A percentile compares a stretch with the other conserved stretches of the same genome.
Evolutionary conservation across 148 eudicot species (phyloP).

Genomic region (Heliosperma pusillum): DNA sequence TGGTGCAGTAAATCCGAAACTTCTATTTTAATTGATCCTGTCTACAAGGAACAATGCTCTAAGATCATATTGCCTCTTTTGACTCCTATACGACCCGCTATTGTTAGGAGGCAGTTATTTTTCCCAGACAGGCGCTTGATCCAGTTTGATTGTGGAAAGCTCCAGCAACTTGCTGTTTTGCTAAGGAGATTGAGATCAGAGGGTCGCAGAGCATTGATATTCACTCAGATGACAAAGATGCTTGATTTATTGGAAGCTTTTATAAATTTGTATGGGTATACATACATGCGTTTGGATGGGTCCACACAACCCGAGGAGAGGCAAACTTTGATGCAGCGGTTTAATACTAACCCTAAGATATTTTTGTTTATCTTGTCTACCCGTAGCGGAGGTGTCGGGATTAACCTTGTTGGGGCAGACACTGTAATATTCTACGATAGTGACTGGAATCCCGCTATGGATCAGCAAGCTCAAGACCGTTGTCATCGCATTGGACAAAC

Average conservation of each 20-base stretch:
- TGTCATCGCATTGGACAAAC: slow-evolving; percentile 99
- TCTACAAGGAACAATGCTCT: slow-evolving; percentile 60
- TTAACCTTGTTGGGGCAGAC: slow-evolving; percentile 97
- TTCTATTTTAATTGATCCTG: slow-evolving; percentile 54
- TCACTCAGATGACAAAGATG: slow-evolving; percentile 99
- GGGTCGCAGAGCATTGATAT: slow-evolving; percentile 92
- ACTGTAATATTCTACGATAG: slow-evolving; percentile 96
- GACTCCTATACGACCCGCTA: slow-evolving; percentile 84
- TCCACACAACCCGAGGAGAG: slow-evolving; percentile 99
- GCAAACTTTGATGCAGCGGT: slow-evolving; percentile 98
- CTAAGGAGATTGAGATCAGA: slow-evolving; percentile 83
- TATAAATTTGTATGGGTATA: slow-evolving; percentile 90
- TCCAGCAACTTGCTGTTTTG: slow-evolving; percentile 86
- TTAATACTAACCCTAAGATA: slow-evolving; percentile 89
- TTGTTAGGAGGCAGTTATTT: slow-evolving; percentile 92
- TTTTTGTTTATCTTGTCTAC: slow-evolving; percentile 96
- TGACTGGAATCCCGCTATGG: slow-evolving; percentile 99
- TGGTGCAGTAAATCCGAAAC: slow-evolving; percentile 77
- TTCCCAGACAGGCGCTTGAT: slow-evolving; percentile 96
- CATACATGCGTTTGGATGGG: slow-evolving; percentile 98
- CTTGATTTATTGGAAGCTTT: slow-evolving; percentile 96
- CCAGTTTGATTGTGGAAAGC: slow-evolving; percentile 98
- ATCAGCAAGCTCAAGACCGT: slow-evolving; percentile 98
- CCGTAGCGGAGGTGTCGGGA: slow-evolving; percentile 98
- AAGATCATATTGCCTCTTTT: slow-evolving; percentile 64